These are phyloP conservation scores for Penicillium sclerotiorum DNA, from an alignment of 2,329 filamentous ascomycete genomes.

Conservation along the genomic window DNA sequence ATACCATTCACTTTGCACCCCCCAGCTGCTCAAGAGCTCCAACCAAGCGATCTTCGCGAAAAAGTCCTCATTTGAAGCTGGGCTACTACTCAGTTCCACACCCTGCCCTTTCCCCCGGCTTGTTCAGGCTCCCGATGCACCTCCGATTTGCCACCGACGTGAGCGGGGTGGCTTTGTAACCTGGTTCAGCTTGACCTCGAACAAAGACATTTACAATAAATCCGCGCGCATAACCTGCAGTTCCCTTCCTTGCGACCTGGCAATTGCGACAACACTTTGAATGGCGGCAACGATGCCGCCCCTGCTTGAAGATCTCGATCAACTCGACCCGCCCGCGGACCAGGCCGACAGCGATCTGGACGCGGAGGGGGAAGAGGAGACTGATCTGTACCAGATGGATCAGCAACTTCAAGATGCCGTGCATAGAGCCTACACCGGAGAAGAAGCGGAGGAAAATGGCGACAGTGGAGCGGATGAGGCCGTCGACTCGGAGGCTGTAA, in stretches of 20 bases:
- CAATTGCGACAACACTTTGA: constrained; percentile 40
- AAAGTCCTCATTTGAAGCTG: constrained; percentile 1
- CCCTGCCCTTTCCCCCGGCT: not conserved
- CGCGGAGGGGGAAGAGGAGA: constrained; percentile 49
- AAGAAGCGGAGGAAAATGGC: constrained; percentile 31
- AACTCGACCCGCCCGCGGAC: constrained; percentile 35
- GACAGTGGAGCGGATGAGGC: constrained; percentile 35
- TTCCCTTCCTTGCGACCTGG: constrained; percentile 34
- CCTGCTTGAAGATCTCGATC: constrained; percentile 37
- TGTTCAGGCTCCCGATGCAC: constrained; percentile 24
- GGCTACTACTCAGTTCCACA: not conserved
- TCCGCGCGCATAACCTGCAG: constrained; percentile 10
- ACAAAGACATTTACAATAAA: constrained; percentile 9
- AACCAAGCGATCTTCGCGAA: constrained; percentile 1
- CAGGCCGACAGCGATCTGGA: constrained; percentile 46
- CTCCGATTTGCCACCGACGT: constrained; percentile 26
- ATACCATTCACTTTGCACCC: constrained; percentile 17
- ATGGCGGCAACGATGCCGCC: constrained; percentile 47
- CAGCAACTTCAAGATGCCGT: constrained; percentile 43
- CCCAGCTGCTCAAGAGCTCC: constrained; percentile 22
- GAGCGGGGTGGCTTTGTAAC: constrained; percentile 34
- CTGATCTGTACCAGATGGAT: constrained; percentile 44
- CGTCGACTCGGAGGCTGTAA: constrained; percentile 37
- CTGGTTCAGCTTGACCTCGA: constrained; percentile 26
- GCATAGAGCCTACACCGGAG: constrained; percentile 38